phyloP scores from a whole-genome alignment of 225 moss, liverwort and hornwort genomes.

The Straminergon stramineum region DNA sequence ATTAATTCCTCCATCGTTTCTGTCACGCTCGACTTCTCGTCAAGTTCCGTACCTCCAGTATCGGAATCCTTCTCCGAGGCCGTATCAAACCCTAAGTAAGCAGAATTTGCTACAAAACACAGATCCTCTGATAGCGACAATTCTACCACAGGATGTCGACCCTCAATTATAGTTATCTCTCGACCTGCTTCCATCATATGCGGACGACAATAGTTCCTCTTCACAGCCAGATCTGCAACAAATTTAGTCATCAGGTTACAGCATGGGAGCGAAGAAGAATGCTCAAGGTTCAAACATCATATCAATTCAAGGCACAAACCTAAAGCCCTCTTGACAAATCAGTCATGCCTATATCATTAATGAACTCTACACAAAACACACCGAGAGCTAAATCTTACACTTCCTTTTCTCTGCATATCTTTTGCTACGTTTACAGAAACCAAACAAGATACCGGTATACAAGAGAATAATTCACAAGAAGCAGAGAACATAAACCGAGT shows the following conservation, averaged over 20 bases:
- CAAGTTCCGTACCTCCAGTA: neutral
- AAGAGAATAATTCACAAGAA: neutral
- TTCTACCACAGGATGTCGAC: slow-evolving; percentile 68
- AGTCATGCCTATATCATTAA: neutral
- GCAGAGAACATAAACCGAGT: neutral
- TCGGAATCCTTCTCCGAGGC: neutral
- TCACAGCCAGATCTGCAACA: slow-evolving; percentile 56
- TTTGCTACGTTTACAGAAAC: neutral
- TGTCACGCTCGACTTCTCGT: neutral
- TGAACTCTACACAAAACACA: neutral
- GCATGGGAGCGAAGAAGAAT: neutral
- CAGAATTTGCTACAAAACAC: slow-evolving; percentile 50
- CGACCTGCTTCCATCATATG: slow-evolving; percentile 47
- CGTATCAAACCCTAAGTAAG: slow-evolving; percentile 39
- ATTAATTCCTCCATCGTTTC: slow-evolving; percentile 9
- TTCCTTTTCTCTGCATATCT: neutral
- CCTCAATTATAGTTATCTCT: slow-evolving; percentile 58
- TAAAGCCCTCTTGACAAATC: neutral
- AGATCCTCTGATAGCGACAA: slow-evolving; percentile 29
- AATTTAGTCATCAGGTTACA: neutral
- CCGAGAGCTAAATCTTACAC: neutral
- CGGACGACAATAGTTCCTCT: slow-evolving; percentile 57
- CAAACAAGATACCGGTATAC: neutral
- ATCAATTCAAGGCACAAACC: neutral
- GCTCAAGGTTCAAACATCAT: neutral